phyloP scores from a whole-genome alignment of 495 filamentous ascomycete genomes.

The Amniculicola lignicola region DNA sequence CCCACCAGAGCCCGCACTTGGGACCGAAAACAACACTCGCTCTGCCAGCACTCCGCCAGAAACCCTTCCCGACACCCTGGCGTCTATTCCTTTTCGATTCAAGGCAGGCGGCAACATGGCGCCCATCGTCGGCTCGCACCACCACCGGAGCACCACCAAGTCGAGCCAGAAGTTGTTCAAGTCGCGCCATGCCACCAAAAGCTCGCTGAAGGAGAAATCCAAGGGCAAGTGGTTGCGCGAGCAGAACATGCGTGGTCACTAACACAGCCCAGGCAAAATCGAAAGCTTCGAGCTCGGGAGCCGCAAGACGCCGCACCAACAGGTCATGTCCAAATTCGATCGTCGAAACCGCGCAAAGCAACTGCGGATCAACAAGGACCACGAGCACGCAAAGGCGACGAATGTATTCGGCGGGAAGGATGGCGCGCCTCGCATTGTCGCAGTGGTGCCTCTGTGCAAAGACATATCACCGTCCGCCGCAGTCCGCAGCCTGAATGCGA shows the following conservation, averaged over 20 bases:
- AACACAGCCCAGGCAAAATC: constrained; percentile 54
- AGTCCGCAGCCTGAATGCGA: constrained; percentile 67
- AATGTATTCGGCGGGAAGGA: constrained; percentile 80
- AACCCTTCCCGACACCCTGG: constrained; percentile 40
- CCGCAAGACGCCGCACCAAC: constrained; percentile 88
- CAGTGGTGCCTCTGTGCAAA: constrained; percentile 76
- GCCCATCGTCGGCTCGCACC: constrained; percentile 52
- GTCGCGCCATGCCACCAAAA: constrained; percentile 82
- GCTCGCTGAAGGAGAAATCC: constrained; percentile 69
- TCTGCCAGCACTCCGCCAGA: background rate
- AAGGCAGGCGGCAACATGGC: constrained; percentile 76
- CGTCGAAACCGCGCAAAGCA: constrained; percentile 91
- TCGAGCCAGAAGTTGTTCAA: constrained; percentile 83
- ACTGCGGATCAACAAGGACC: constrained; percentile 72
- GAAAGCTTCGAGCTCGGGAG: constrained; percentile 55
- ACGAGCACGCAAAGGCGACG: constrained; percentile 68
- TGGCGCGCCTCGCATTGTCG: constrained; percentile 87
- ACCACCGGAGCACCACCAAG: constrained; percentile 91
- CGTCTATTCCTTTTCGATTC: constrained; percentile 80
- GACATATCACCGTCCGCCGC: constrained; percentile 64
- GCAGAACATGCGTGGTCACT: background rate
- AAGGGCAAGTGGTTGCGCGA: constrained; percentile 58
- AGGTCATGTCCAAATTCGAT: constrained; percentile 95
- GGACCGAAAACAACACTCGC: no score
- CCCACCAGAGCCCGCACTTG: no score